Base-by-base conservation (phyloP, 2,329 filamentous ascomycete genomes). In the Ceratocystis lukuohia region DNA sequence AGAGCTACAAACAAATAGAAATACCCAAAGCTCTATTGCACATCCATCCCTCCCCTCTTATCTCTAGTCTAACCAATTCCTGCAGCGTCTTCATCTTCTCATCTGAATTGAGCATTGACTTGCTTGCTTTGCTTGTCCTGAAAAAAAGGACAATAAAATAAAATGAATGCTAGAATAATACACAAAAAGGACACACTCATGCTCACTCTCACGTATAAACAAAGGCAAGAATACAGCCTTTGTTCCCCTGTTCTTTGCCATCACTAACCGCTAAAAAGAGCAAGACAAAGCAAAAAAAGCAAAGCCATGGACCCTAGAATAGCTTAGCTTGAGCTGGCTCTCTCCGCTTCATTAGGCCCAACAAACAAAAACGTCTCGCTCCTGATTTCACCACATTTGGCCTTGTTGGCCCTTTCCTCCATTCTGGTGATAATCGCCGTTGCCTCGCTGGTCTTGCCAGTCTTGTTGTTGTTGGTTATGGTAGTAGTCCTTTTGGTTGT, bases 351-450 rank as follows among this genome's bases (percentile, higher is more conserved):
- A 41, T 41, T 41, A 15, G 37, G 1, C 10, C 37, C 37, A 41
- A 41, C 37, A 15, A 12, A 15, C 37, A 33, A 62, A 62, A 62
- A 62, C 45, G 5, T 45, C 30, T 12, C 59, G 25, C 15, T 22
- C 28, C 25, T 5, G 22, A 44, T 30, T 20, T 59, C 56, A 69
- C 68, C 68, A 69, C 66, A 69, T 66, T n/a, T 69, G 64, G 17
- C 57, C 62, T 25, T 64, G 37, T 15, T 41, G 64, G 10, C 64
- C 64, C 41, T 65, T 50, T 4, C 41, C 48, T 7, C 61, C 57
- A 20, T 65, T 33, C 5, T 61, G 59, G 20, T 61, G 48, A 12
- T 56, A 45, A 33, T 56, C 57, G 28, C 65, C 61, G 25, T 66
- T 66, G 28, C 41, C 25, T 22, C 48, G 15, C 15, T 63, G 61